These are phyloP conservation scores for Hemisphaericaspora lyxosophila DNA, from an alignment of 1,139 yeast species.

Conservation along the genomic window DNA sequence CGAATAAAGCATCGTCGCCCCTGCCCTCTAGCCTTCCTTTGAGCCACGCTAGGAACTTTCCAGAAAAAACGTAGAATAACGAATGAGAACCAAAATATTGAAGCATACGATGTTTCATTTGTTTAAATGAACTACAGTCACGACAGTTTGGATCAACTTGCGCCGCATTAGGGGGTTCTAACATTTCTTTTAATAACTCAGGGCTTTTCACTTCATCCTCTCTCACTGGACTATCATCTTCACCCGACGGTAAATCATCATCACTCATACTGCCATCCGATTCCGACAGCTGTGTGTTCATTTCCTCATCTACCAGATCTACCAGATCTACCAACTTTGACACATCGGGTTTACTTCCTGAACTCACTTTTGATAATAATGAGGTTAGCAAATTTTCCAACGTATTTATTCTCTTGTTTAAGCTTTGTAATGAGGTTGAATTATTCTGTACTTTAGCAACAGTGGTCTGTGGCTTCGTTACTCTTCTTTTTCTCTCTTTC, in stretches of 20 bases:
- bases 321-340: too few relatives aligned
- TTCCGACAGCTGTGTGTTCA: slow-evolving; percentile 2
- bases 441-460: slow-evolving; percentile 2
- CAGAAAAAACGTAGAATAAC: slow-evolving; percentile 18
- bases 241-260: slow-evolving; percentile 1
- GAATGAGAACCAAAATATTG: slow-evolving; percentile 21
- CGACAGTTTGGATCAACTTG: background rate
- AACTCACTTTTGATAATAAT: slow-evolving; percentile 12
- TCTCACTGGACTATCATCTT: slow-evolving; percentile 4
- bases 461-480: slow-evolving; percentile 2
- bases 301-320: slow-evolving; percentile 3
- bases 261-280: slow-evolving; percentile 4
- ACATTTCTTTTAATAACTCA: slow-evolving; percentile 11
- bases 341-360: slow-evolving; percentile 3
- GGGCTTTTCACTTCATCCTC: slow-evolving; percentile 8
- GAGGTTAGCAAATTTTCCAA: slow-evolving; percentile 12
- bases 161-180: slow-evolving; percentile 10
- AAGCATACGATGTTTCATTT: slow-evolving; percentile 8
- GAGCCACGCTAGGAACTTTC: slow-evolving; percentile 19
- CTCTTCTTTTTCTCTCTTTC: slow-evolving; percentile 17
- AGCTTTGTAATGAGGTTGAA: slow-evolving; percentile 9
- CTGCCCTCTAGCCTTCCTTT: slow-evolving; percentile 10
- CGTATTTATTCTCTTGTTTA: slow-evolving; percentile 12
- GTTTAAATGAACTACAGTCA: slow-evolving; percentile 7
- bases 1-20: slow-evolving; percentile 10